Conservation (phyloP, 495 filamentous ascomycete genomes). For the Tuber microsphaerosporum region DNA sequence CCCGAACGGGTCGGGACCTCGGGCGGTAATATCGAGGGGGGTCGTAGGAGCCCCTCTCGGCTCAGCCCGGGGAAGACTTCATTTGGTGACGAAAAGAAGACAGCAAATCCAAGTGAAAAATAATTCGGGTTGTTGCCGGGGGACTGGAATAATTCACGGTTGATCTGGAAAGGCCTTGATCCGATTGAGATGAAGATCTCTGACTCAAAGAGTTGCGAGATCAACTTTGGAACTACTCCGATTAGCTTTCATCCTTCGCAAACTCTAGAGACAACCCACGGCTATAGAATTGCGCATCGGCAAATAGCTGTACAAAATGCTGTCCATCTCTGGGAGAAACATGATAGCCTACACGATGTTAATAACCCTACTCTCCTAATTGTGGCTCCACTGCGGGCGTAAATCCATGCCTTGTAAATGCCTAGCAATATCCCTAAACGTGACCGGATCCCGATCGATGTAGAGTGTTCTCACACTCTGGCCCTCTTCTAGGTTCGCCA, state of each 20-base stretch:
- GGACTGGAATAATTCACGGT: constrained; percentile 74
- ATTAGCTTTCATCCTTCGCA: constrained; percentile 30
- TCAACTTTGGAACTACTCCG: constrained; percentile 68
- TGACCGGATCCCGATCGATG: constrained; percentile 88
- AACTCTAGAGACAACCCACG: constrained; percentile 47
- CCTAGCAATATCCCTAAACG: constrained; percentile 79
- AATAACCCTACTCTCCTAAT: constrained; percentile 5
- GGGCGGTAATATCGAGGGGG: constrained; percentile 77
- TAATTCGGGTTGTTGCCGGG: constrained; percentile 90
- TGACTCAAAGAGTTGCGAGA: constrained; percentile 87
- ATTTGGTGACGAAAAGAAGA: constrained; percentile 73
- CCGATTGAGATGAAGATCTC: constrained; percentile 89
- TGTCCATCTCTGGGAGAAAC: constrained; percentile 71
- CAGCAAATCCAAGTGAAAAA: constrained; percentile 85
- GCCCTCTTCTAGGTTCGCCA: constrained; percentile 47
- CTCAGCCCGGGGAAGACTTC: constrained; percentile 84
- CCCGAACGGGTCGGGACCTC: constrained; percentile 71
- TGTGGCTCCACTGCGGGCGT: not conserved
- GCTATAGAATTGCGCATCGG: constrained; percentile 92
- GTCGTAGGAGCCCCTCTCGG: constrained; percentile 72
- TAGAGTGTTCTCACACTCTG: constrained; percentile 61
- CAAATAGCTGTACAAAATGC: constrained; percentile 86
- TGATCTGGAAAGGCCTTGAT: constrained; percentile 75
- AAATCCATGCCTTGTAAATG: constrained; percentile 69
- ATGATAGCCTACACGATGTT: constrained; percentile 60